Base-by-base conservation (phyloP, 2,329 filamentous ascomycete genomes). In the Colletotrichum liaoningense region DNA sequence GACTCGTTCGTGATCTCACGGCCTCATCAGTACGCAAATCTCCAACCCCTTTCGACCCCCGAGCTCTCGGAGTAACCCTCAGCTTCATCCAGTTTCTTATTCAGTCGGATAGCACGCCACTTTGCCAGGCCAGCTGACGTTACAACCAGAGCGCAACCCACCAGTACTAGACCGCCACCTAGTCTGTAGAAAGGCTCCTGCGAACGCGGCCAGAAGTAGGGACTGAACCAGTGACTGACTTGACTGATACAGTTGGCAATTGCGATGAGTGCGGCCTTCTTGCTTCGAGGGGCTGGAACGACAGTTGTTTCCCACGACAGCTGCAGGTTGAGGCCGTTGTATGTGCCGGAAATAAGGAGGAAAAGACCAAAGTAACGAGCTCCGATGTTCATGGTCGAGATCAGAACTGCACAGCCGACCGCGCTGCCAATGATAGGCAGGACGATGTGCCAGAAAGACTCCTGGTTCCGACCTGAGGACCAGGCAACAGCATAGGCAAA, bases 101-200 rank as follows among this genome's bases (percentile, higher is more conserved):
- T 79, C 28, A 79, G 55, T 24, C 52, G 73, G 42, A 62, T 67
- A 7, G 75, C 74, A 12, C 77, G 68, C 77, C 75, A 77, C 28
- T 72, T 76, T 4, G 75, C 76, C 38, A 76, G 26, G 5, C 66
- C n/a, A 3, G 76, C 77, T 5, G 77, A 75, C 2, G 73, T 58
- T 5, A 77, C 67, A 94, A 64, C 92, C 94, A 79, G 91, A 92
- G 75, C 89, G 93, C 75, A 92, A 89, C 77, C 92, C 92, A 64
- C 84, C 86, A 38, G 89, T 7, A 75, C 73, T 22, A 79, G 67
- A 1, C 75, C 76, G n/a, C 77, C 77, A 3, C 77, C 77, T 16
- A 79, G 75, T 19, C 77, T 73, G 67, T 79, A 79, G 57, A 72
- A 78, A 1, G 78, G 78, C 75, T 78, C 77, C 22, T 79, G 77